phyloP scores from a whole-genome alignment of 2,329 filamentous ascomycete genomes.

The Aureobasidium melanogenum region DNA sequence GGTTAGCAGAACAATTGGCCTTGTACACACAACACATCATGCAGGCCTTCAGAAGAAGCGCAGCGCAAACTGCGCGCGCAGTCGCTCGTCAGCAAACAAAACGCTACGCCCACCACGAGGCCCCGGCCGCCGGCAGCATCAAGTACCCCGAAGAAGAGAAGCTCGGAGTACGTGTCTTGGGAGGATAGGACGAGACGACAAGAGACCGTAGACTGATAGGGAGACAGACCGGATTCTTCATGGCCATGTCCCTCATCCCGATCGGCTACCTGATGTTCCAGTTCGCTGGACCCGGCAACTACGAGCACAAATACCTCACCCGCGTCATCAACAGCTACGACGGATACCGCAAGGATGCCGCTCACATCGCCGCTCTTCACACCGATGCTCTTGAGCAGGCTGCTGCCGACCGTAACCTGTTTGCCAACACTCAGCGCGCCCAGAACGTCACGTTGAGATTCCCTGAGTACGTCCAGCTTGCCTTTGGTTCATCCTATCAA shows the following conservation, averaged over 20 bases:
- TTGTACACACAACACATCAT: slow-evolving; percentile 23
- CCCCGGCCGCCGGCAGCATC: slow-evolving; percentile 26
- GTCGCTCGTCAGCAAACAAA: slow-evolving; percentile 30
- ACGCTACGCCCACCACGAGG: slow-evolving; percentile 30
- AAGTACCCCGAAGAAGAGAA: slow-evolving; percentile 35
- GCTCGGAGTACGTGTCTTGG: slow-evolving; percentile 39
- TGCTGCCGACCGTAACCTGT: slow-evolving; percentile 53
- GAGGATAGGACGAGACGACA: slow-evolving; percentile 19
- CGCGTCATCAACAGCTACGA: slow-evolving; percentile 50
- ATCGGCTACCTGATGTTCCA: slow-evolving; percentile 35
- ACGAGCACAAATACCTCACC: slow-evolving; percentile 36
- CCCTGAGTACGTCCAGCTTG: slow-evolving; percentile 49
- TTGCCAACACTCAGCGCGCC: slow-evolving; percentile 37
- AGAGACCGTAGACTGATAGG: not conserved
- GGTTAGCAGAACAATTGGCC: not conserved
- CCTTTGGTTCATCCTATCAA: not conserved
- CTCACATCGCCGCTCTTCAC: slow-evolving; percentile 51
- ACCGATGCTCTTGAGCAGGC: slow-evolving; percentile 54
- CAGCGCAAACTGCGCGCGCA: slow-evolving; percentile 29
- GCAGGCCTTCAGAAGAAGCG: slow-evolving; percentile 38
- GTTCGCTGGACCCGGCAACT: slow-evolving; percentile 31
- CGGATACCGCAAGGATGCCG: slow-evolving; percentile 44
- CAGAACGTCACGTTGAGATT: slow-evolving; percentile 47
- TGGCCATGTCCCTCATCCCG: slow-evolving; percentile 38
- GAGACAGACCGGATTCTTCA: slow-evolving; percentile 38